Percentiles rank a stretch among this genome's conserved stretches.
Conservation (phyloP, 169 alveolate genomes). For the Eimeria tenella region DNA sequence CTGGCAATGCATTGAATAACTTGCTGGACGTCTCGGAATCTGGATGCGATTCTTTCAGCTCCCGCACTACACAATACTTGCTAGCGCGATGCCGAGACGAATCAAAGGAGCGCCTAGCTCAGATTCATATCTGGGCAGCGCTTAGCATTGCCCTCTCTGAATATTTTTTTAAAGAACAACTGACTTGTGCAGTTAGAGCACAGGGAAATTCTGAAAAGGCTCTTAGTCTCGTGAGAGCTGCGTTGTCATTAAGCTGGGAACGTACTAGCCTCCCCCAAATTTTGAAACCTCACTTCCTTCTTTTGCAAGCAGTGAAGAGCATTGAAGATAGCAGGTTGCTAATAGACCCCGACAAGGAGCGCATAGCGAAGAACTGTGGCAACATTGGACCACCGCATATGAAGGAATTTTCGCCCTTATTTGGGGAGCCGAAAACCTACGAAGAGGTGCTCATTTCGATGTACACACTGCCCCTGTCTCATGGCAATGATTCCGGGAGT, state of each 20-base stretch:
- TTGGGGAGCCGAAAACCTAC: neutral
- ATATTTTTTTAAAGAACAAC: conserved; percentile 16
- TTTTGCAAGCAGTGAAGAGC: neutral
- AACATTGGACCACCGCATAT: conserved; percentile 7
- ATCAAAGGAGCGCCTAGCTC: neutral
- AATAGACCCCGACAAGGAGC: conserved; percentile 34
- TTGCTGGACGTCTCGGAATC: conserved; percentile 30
- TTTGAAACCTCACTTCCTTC: conserved; percentile 9
- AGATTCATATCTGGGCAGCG: conserved; percentile 44
- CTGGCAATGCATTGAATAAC: conserved; percentile 62
- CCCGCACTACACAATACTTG: conserved; percentile 4
- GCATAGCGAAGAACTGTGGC: conserved; percentile 27
- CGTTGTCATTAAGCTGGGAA: conserved; percentile 48
- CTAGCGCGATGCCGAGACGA: conserved; percentile 47
- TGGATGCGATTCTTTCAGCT: neutral
- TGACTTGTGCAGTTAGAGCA: conserved; percentile 25
- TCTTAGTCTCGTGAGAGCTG: conserved; percentile 45
- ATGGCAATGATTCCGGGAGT: neutral
- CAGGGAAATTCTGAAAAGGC: neutral
- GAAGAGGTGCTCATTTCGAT: conserved; percentile 26
- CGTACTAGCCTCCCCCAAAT: neutral
- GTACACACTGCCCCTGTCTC: neutral
- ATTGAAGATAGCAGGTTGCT: conserved; percentile 37
- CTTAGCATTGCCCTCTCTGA: conserved; percentile 47
- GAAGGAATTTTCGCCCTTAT: conserved; percentile 21